Conservation (phyloP, 176 grass and related monocot species). For the Eleusine coracana region DNA sequence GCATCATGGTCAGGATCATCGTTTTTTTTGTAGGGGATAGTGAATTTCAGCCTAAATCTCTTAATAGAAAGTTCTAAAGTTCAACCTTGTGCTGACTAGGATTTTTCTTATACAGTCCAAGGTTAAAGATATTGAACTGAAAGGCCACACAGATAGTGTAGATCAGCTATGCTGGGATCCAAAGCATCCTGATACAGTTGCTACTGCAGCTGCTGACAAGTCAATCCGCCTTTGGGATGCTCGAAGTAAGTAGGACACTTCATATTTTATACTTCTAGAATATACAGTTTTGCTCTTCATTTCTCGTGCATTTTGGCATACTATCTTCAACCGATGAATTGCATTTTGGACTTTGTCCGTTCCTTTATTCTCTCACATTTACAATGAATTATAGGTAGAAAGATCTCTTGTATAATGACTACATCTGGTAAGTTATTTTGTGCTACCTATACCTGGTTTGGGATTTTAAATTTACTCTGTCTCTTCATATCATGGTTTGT, state of each 20-base stretch:
- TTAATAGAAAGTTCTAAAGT: slow-evolving; percentile 10
- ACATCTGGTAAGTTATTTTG: slow-evolving; percentile 8
- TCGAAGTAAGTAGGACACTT: slow-evolving; percentile 71
- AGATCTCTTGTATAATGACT: slow-evolving; percentile 23
- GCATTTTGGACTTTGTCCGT: neutral
- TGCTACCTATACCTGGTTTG: slow-evolving; percentile 11
- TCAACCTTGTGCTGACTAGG: slow-evolving; percentile 28
- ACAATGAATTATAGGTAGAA: slow-evolving; percentile 15
- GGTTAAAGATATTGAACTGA: slow-evolving; percentile 97
- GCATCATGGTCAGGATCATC: neutral
- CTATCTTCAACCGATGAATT: slow-evolving; percentile 9
- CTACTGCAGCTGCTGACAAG: slow-evolving; percentile 98
- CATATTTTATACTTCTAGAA: slow-evolving; percentile 31
- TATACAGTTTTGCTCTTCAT: slow-evolving; percentile 21
- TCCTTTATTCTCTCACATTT: neutral
- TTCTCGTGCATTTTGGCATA: slow-evolving; percentile 30
- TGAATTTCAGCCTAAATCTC: slow-evolving; percentile 1
- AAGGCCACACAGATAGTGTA: slow-evolving; percentile 94
- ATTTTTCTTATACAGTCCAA: slow-evolving; percentile 72
- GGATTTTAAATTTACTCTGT: slow-evolving; percentile 19
- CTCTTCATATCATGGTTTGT: neutral
- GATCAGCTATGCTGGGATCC: slow-evolving; percentile 99
- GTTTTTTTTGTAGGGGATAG: neutral
- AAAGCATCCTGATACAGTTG: slow-evolving; percentile 92
- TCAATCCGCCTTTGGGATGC: slow-evolving; percentile 96